phyloP scores from a whole-genome alignment of 2,329 filamentous ascomycete species.

The Verticillium dahliae region DNA sequence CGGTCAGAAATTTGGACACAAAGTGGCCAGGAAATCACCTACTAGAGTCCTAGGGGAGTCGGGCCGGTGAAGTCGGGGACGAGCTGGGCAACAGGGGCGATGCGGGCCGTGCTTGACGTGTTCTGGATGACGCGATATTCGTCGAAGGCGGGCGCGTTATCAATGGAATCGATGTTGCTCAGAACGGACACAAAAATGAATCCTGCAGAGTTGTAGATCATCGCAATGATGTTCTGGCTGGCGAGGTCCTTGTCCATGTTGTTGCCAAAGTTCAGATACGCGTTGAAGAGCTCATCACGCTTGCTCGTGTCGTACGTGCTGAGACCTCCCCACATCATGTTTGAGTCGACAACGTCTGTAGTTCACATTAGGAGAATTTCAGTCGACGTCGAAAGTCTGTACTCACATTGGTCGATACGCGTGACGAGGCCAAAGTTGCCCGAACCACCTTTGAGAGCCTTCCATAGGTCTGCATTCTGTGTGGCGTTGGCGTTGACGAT shows the following conservation, averaged over 20 bases:
- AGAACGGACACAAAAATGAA: conserved; percentile 15
- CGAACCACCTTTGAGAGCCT: conserved; percentile 37
- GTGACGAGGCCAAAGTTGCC: conserved; percentile 36
- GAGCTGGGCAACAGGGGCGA: conserved; percentile 18
- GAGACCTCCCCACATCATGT: conserved; percentile 21
- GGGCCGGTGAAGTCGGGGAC: conserved; percentile 23
- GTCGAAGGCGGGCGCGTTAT: conserved; percentile 16
- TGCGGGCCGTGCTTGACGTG: conserved; percentile 14
- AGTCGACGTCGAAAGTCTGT: not conserved
- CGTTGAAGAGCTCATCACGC: conserved; percentile 17
- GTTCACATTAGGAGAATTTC: not conserved
- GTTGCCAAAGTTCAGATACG: conserved; percentile 20
- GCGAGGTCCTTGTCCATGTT: conserved; percentile 17
- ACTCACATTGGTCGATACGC: conserved; percentile 14
- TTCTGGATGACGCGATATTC: conserved; percentile 13
- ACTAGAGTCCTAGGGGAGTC: conserved; percentile 21
- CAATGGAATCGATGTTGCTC: conserved; percentile 18
- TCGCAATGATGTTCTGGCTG: conserved; percentile 20
- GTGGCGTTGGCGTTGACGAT: conserved; percentile 32
- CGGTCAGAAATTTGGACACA: not conserved
- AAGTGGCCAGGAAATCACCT: not conserved
- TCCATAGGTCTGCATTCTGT: conserved; percentile 32
- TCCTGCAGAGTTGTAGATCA: conserved; percentile 12
- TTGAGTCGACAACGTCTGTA: conserved; percentile 12
- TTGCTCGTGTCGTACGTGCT: conserved; percentile 15